phyloP scores from a whole-genome alignment of 1,284 basidiomycete genomes.

The Cutaneotrichosporon sp. region DNA sequence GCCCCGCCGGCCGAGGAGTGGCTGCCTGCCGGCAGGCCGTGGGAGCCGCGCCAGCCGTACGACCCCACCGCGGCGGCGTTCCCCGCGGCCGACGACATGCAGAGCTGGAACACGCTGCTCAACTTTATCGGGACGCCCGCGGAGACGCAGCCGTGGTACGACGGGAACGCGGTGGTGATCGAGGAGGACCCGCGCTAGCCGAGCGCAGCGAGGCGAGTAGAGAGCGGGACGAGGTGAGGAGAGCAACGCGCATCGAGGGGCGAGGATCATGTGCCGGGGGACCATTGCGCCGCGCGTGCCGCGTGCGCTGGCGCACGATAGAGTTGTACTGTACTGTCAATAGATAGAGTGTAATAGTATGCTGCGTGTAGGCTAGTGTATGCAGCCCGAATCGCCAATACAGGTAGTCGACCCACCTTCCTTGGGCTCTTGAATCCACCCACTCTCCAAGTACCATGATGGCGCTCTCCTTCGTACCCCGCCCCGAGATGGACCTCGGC shows the following conservation, averaged over 20 bases:
- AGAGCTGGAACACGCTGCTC: constrained; percentile 20
- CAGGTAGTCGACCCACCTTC: too few species aligned
- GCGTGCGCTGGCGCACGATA: too few species aligned
- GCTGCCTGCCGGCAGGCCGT: constrained; percentile 10
- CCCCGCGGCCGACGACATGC: constrained; percentile 24
- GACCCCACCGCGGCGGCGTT: constrained; percentile 25
- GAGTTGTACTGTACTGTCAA: background rate
- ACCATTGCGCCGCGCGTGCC: too few species aligned
- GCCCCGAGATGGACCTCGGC: background rate
- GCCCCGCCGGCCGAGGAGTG: constrained; percentile 14
- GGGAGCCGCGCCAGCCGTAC: constrained; percentile 21
- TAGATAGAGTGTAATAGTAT: background rate
- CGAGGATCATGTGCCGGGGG: too few species aligned
- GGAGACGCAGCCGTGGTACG: constrained; percentile 15
- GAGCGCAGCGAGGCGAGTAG: too few species aligned
- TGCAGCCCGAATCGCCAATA: too few species aligned
- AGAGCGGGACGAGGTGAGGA: too few species aligned
- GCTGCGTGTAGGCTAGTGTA: background rate
- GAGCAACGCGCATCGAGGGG: too few species aligned
- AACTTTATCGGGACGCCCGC: constrained; percentile 19
- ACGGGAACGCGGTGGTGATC: constrained; percentile 1
- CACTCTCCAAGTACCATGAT: background rate
- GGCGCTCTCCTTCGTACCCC: background rate
- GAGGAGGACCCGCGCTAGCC: constrained; percentile 5
- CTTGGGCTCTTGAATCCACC: background rate